Base-by-base conservation (phyloP, 2,329 filamentous ascomycete species). In the Dactylellina haptotyla region DNA sequence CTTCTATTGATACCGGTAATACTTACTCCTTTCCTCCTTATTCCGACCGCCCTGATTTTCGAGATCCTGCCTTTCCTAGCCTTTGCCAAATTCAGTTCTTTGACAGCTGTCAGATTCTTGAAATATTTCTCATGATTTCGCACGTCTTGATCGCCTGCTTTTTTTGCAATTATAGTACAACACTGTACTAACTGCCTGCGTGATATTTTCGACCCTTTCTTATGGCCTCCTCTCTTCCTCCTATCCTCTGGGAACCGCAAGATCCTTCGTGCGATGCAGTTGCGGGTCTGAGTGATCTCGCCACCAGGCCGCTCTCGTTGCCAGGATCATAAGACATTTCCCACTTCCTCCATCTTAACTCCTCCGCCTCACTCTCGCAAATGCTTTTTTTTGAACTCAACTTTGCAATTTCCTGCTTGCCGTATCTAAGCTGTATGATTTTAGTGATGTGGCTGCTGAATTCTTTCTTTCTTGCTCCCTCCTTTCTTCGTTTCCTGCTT, bases 261-360 rank as follows among this genome's bases (percentile, higher is more conserved):
- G 6, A 34, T 16, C 23, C 34, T 39, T 59, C 34, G 53, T 16
- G 63, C 63, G 63, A 67, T 53, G 45, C 63, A 48, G 63, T 53
- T 67, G 53, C 53, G 58, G 14, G 53, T 67, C 53, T 67, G 63
- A 67, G 63, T 59, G 43, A 53, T 34, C 45, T 32, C 43, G 63
- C 53, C 53, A 59, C 45, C 54, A 59, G 53, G 63, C 45, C 32
- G 53, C 63, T 67, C 63, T 50, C 63, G 53, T 67, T 59, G 53
- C 54, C 53, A 18, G 43, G 25, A 16, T 43, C 23, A 26, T 14
- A 53, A 37, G 43, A 25, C 23, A 20, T 56, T 32, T 10, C 54
- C n/a, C 23, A 18, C 34, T 4, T 48, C 51, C 43, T 61, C 37
- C 28, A 26, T 32, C 45, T 12, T 5, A 41, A 16, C 37, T 14